phyloP scores from a whole-genome alignment of 1,284 basidiomycete species.

The Wolfiporia cocos region DNA sequence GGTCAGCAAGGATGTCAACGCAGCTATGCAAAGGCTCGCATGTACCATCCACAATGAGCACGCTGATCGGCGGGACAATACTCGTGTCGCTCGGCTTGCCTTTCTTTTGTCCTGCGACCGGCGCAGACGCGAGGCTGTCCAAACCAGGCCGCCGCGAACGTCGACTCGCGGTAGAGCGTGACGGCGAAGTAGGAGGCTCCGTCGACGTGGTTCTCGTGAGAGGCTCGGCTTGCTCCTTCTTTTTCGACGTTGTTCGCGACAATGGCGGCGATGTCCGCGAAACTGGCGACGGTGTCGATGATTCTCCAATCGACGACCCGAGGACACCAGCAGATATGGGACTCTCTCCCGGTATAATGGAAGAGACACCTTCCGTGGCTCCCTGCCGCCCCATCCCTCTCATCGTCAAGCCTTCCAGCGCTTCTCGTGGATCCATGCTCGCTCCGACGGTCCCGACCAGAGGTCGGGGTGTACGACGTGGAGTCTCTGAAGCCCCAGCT shows the following conservation, averaged over 20 bases:
- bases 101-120: conserved; percentile 20
- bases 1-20: conserved; percentile 6
- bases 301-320: conserved; percentile 5
- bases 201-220: conserved; percentile 4
- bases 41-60: conserved; percentile 92
- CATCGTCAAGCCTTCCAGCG: conserved; percentile 1
- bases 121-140: conserved; percentile 13
- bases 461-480: conserved; percentile 11
- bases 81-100: conserved; percentile 31
- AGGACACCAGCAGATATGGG: conserved; percentile 3
- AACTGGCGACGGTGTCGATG: conserved; percentile 1
- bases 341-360: conserved; percentile 1
- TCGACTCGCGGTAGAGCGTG: conserved; percentile 11
- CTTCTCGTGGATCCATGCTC: conserved; percentile 2
- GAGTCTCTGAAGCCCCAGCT: conserved; percentile 1
- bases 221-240: conserved; percentile 8
- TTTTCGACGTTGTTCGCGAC: conserved; percentile 9
- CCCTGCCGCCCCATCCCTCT: conserved; percentile 13
- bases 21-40: conserved; percentile 9
- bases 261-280: conserved; percentile 1
- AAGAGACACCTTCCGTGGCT: conserved; percentile 4
- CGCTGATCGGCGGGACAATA: conserved; percentile 91
- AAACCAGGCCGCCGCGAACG: conserved; percentile 12
- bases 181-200: conserved; percentile 21
- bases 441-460: neutral